Base-by-base conservation (phyloP, 352 stramenopile species). In the Phytophthora megakarya region DNA sequence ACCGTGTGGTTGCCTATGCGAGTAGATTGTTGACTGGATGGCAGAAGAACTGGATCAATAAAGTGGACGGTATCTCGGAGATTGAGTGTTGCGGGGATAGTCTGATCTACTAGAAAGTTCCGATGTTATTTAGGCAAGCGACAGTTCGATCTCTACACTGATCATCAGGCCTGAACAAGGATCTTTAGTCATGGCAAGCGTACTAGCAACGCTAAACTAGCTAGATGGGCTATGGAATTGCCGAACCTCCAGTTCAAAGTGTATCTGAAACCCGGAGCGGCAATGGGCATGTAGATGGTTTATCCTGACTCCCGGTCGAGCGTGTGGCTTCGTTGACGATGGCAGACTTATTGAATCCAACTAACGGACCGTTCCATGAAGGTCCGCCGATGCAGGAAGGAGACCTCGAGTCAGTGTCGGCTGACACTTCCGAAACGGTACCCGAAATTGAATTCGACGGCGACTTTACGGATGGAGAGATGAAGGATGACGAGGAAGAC, bases 61-160 rank as follows among this genome's bases (percentile, higher is more conserved):
- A 39, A 0, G 10, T 42, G 16, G 46, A 54, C 16, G 46, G n/a
- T 3, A 54, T 43, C 21, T 54, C 46, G 3, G 30, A 33, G 46
- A 54, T 54, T 11, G 46, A 52, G 26, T 52, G 45, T 11, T 52
- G 46, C 28, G 46, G 46, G 3, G 46, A n/a, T 15, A n/a, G n/a
- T n/a, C n/a, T 43, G 37, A 5, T 4, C 13, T 15, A 43, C 13
- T 21, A 2, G 13, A 6, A 23, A 43, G 37, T n/a, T n/a, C n/a
- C n/a, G n/a, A n/a, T n/a, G n/a, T n/a, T n/a, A n/a, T n/a, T n/a
- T n/a, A n/a, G n/a, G n/a, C n/a, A n/a, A n/a, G n/a, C n/a, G n/a
- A n/a, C n/a, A n/a, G n/a, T n/a, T n/a, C n/a, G n/a, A n/a, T n/a
- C n/a, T n/a, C n/a, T n/a, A n/a, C n/a, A n/a, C n/a, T n/a, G n/a